A percentile compares a stretch with the other conserved stretches of the same genome.
phyloP scores from a whole-genome alignment of 768 basidiomycete genomes.

The Crassisporium funariophilum region DNA sequence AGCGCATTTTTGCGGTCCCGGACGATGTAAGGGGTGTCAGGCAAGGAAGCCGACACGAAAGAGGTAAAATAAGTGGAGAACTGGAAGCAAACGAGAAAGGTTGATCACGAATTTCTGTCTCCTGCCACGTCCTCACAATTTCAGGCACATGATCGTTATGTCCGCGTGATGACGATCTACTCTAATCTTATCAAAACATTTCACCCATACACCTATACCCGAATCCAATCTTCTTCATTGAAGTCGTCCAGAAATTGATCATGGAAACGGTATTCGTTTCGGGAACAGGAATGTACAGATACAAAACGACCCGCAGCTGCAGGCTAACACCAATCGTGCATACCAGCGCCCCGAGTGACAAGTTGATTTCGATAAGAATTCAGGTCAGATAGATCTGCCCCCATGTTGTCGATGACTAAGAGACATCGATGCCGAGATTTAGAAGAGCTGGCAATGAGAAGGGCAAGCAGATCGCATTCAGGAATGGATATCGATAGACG shows the following conservation, averaged over 20 bases:
- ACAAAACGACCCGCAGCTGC: no score
- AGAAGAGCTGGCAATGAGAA: constrained; percentile 13
- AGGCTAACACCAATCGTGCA: no score
- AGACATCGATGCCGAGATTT: constrained; percentile 34
- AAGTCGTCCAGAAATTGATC: no score
- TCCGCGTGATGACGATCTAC: constrained; percentile 12
- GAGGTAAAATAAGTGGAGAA: constrained; percentile 4
- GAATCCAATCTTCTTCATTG: constrained; percentile 1
- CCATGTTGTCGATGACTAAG: constrained; percentile 35
- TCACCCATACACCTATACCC: not conserved
- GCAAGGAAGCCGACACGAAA: not conserved
- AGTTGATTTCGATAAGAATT: no score
- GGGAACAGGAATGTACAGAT: no score
- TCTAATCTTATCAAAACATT: constrained; percentile 20
- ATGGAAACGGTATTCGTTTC: no score
- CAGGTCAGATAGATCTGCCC: no score
- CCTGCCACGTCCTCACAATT: constrained; percentile 24
- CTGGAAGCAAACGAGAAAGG: constrained; percentile 5
- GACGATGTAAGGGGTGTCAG: not conserved
- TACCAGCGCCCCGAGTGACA: no score
- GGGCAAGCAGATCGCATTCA: not conserved
- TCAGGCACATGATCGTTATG: not conserved
- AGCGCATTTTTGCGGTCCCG: constrained; percentile 24
- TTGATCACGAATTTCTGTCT: constrained; percentile 1
- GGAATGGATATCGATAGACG: no score